Evolutionary conservation across 1,284 basidiomycete species (phyloP).

Genomic region (Entoloma clypeatum): DNA sequence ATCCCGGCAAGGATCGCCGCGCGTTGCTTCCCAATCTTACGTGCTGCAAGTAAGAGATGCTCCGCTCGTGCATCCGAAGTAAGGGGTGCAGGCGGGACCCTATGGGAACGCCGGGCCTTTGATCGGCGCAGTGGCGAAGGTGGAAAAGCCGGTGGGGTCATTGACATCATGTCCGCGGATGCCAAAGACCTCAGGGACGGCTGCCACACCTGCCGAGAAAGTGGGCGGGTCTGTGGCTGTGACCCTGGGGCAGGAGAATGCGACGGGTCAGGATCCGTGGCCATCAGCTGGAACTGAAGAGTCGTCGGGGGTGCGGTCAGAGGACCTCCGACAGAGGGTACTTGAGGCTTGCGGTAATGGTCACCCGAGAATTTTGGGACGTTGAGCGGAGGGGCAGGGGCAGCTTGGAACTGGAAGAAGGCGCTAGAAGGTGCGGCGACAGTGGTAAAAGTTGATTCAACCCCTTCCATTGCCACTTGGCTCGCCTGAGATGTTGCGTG

Average conservation of each 20-base stretch:
- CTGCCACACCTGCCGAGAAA: conserved; percentile 1
- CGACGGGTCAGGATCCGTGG: conserved; percentile 1
- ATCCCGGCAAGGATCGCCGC: conserved; percentile 44
- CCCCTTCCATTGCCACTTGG: conserved; percentile 10
- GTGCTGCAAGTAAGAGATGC: conserved; percentile 55
- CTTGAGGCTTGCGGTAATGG: conserved; percentile 21
- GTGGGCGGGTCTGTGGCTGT: conserved; percentile 7
- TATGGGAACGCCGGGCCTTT: conserved; percentile 7
- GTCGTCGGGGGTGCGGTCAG: conserved; percentile 19
- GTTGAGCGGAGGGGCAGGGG: conserved; percentile 7
- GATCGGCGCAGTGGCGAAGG: conserved; percentile 3
- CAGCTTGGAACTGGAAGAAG: conserved; percentile 20
- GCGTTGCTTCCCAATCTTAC: conserved; percentile 51
- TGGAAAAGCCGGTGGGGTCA: too few relatives aligned
- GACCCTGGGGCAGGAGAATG: neutral
- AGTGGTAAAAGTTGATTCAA: conserved; percentile 7
- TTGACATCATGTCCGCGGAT: too few relatives aligned
- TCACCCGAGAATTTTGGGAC: conserved; percentile 20
- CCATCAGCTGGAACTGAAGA: conserved; percentile 18
- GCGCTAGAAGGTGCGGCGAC: conserved; percentile 15
- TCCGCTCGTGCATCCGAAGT: conserved; percentile 57
- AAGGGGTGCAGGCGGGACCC: conserved; percentile 23
- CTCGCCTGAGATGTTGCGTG: too few relatives aligned
- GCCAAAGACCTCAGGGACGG: too few relatives aligned
- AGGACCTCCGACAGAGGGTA: conserved; percentile 14